Base-by-base conservation (phyloP, 306 rosid species). In the Glycine tomentella region DNA sequence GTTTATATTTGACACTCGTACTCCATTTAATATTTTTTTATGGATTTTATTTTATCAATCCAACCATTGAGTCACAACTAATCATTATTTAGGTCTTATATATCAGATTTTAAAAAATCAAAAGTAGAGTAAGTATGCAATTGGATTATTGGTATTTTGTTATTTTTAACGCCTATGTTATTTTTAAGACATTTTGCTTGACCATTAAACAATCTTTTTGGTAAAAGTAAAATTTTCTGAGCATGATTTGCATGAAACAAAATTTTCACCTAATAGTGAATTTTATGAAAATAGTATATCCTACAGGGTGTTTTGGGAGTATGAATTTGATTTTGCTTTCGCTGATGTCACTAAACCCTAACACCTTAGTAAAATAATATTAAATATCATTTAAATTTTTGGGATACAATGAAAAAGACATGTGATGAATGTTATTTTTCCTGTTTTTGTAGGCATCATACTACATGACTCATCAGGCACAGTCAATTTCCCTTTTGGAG, bases 401-500 rank as follows among this genome's bases (percentile, higher is more conserved):
- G 46, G 20, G 69, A 72, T 69, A 77, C 44, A 8, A 83, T 77
- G 68, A 49, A 64, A 72, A 34, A 69, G 20, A 48, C 62, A 58
- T 59, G 79, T 75, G 57, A 87, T 75, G 52, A 87, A 55, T n/a
- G 38, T 25, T 48, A 36, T 63, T 68, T 11, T 59, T 73, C 74
- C 77, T 85, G 49, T 55, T 88, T 76, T 76, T 86, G 84, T 75
- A 94, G 98, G 97, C 95, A 45, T 91, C 97, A 8, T 86, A 90
- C 86, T 92, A 90, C 90, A 83, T 91, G 90, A 88, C 92, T 73
- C 97, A 92, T 86, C 86, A 83, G 25, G 82, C 82, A 72, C 86
- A 83, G 10, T 83, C 86, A 72, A 77, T 83, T 66, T 72, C 78
- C 55, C 79, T 71, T 64, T 64, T 83, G 81, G 86, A 83, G 83